Evolutionary conservation across 2,329 filamentous ascomycete species (phyloP).

Genomic region (Arthrobotrys musiformis): DNA sequence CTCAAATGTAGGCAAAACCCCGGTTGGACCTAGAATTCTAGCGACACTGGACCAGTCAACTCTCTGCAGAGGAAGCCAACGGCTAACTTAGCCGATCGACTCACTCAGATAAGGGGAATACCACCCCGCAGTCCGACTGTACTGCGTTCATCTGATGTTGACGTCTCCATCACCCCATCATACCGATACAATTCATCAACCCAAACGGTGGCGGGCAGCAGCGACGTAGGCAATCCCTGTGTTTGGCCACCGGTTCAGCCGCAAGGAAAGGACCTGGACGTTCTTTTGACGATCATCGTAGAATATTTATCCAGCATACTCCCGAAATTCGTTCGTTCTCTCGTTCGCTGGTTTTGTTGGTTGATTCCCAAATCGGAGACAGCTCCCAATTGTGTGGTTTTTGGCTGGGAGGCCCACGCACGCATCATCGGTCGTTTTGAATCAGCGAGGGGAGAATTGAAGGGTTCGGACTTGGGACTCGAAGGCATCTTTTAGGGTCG

Average conservation of each 20-base stretch:
- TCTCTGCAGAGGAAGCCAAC: neutral
- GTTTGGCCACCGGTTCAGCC: constrained; percentile 21
- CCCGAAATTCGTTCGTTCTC: neutral
- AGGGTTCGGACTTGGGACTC: neutral
- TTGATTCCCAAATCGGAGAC: neutral
- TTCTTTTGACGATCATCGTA: neutral
- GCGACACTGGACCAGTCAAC: neutral
- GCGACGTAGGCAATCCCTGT: constrained; percentile 2
- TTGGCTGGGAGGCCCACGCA: neutral
- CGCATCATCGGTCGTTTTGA: neutral
- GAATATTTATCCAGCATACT: neutral
- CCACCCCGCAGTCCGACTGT: constrained; percentile 29
- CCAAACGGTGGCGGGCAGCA: neutral
- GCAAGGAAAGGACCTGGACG: neutral
- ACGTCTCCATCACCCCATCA: constrained; percentile 22
- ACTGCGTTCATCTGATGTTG: constrained; percentile 22
- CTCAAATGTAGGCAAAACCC: neutral
- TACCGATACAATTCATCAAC: neutral
- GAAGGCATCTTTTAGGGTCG: neutral
- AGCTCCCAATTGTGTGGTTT: neutral
- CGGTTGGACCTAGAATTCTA: constrained; percentile 18
- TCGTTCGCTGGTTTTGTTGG: neutral
- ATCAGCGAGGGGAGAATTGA: neutral
- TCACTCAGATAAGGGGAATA: constrained; percentile 8
- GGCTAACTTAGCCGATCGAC: constrained; percentile 32